Base-by-base conservation (phyloP, 2,329 filamentous ascomycete genomes). In the Tolypocladium capitatum region DNA sequence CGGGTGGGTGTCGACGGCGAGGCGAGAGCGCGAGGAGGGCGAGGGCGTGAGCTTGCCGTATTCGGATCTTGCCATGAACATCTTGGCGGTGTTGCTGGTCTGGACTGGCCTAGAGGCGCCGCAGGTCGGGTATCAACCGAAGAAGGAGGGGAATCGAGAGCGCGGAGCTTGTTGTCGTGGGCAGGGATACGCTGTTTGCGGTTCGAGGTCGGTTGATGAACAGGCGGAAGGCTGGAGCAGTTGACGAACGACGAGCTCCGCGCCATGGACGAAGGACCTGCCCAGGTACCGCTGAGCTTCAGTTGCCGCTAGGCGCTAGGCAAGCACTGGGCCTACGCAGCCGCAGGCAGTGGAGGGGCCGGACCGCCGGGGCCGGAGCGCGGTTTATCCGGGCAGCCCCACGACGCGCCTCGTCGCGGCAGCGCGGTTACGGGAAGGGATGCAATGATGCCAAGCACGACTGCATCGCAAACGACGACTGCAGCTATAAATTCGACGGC, bases 41-140 rank as follows among this genome's bases (percentile, higher is more conserved):
- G 55, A 48, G 46, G 52, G 53, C 53, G 49, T 55, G 48, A 63
- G 67, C 84, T 75, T 78, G 92, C 91, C 92, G 76, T 98, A 98
- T 91, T 98, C 92, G 67, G 91, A 97, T 75, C 92, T 87, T 79
- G 92, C 90, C 80, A 98, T 97, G 81, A 98, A 98, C 92, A 95
- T 95, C 62, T 74, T 88, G 78, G 65, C 72, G 70, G 68, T 69
- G 68, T 58, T 59, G 51, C 48, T 58, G 49, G 52, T 49, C 50
- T 48, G 43, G 14, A 13, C 38, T 46, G 46, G 47, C 47, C 44
- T 48, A 45, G 27, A 43, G 36, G 32, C 31, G 24, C 40, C 16
- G 32, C 38, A n/a, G 21, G 21, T 41, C 5, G 24, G 36, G 24
- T 41, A n/a, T 41, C 36, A 41, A 27, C 21, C 21, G 14, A 27